phyloP scores from a whole-genome alignment of 495 filamentous ascomycete genomes.

The Talaromyces ruber region DNA sequence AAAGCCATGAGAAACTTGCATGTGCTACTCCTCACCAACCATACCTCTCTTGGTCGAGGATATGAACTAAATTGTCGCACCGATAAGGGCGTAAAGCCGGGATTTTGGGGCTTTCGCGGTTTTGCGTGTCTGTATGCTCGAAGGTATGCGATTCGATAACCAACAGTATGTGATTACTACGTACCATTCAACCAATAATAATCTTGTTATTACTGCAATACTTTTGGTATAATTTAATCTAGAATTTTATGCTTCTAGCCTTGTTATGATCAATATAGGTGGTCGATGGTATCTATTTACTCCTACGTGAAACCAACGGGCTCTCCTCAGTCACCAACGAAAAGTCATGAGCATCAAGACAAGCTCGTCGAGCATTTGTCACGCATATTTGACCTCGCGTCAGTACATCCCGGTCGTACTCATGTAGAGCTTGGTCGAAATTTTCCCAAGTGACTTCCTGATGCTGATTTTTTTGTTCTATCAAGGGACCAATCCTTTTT shows the following conservation, averaged over 20 bases:
- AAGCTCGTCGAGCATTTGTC: conserved; percentile 48
- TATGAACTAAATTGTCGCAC: neutral
- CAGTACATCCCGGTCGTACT: conserved; percentile 45
- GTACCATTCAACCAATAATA: too few relatives aligned
- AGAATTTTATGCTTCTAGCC: neutral
- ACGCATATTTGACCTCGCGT: conserved; percentile 41
- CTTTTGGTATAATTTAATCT: neutral
- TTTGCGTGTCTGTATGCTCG: neutral
- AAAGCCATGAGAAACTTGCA: neutral
- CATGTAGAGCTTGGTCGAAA: conserved; percentile 24
- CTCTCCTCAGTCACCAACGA: conserved; percentile 24
- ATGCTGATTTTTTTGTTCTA: neutral
- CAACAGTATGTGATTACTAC: too few relatives aligned
- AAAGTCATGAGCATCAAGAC: conserved; percentile 56
- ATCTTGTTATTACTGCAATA: too few relatives aligned
- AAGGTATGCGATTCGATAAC: neutral
- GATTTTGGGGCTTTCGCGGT: neutral
- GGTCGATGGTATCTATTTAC: neutral
- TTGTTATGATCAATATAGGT: neutral
- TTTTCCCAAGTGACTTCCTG: neutral
- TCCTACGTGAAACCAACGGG: conserved; percentile 17
- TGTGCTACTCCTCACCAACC: neutral
- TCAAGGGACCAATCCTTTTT: conserved; percentile 4
- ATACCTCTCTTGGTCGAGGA: neutral
- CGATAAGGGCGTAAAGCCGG: neutral